phyloP scores from a whole-genome alignment of 805 yeast species.

The Hanseniaspora occidentalis region DNA sequence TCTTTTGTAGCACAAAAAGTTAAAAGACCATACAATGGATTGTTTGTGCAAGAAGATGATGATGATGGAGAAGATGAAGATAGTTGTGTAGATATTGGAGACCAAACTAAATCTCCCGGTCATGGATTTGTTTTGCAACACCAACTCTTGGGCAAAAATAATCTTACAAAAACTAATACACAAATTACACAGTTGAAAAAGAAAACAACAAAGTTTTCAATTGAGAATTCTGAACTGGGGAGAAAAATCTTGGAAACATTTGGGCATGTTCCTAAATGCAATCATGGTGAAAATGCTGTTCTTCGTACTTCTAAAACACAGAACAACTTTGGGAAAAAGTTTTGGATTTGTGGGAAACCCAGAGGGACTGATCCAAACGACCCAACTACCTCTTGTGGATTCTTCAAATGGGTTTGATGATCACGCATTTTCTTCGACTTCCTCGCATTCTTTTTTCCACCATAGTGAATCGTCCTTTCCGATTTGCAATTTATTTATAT shows the following conservation, averaged over 20 bases:
- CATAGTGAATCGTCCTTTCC: slow-evolving; percentile 18
- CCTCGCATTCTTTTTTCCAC: slow-evolving; percentile 14
- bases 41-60: not conserved
- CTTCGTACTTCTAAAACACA: slow-evolving; percentile 33
- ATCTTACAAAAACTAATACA: not conserved
- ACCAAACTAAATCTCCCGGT: too few species aligned
- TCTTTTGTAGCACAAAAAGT: not conserved
- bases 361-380: slow-evolving; percentile 18
- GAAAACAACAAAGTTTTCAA: slow-evolving; percentile 2
- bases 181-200: not conserved
- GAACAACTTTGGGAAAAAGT: slow-evolving; percentile 35
- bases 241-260: slow-evolving; percentile 11
- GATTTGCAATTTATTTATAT: slow-evolving; percentile 16
- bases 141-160: slow-evolving; percentile 2
- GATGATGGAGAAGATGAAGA: slow-evolving; percentile 1
- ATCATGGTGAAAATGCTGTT: slow-evolving; percentile 34
- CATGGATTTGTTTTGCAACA: too few species aligned
- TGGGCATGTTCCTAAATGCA: slow-evolving; percentile 32
- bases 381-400: slow-evolving; percentile 33
- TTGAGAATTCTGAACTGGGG: slow-evolving; percentile 11
- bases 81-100: not conserved
- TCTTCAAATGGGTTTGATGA: slow-evolving; percentile 36
- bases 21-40: not conserved
- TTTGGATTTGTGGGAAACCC: slow-evolving; percentile 40
- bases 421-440: slow-evolving; percentile 7